Evolutionary conservation across 495 filamentous ascomycete genomes (phyloP), one percentile per base, ranked within the genome.

Genomic region (Penicillium desertorum): DNA sequence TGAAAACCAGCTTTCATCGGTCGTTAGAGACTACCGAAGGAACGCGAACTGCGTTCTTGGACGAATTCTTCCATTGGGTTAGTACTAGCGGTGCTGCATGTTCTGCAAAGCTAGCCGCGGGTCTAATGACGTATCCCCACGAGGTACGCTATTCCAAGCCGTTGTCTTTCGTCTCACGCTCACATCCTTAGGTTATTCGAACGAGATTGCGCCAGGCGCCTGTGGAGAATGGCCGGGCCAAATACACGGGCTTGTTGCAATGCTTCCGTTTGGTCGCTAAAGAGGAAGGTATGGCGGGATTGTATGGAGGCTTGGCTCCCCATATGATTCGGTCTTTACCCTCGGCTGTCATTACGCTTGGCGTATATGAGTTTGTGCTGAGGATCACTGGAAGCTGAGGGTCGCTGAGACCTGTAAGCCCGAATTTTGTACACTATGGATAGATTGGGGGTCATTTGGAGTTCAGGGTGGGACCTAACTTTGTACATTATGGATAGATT

Each of bases 301-400:
- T 96, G 51, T 96, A 96, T 64, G 91, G 91, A 54, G 92, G 91
- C 14, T 71, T 96, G 65, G 91, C 89, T 29, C 90, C 91, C 23
- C 91, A 96, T 68, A 85, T 96, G 63, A 78, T 93, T 59, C 83
- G 91, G 36, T 91, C 91, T 12, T 90, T 96, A 4, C 91, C 91
- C 5, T 91, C 88, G 49, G 91, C 91, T 12, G 88, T 88, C 50
- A 92, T 96, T 67, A 96, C 92, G 80, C 92, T 96, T 63, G 90
- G 90, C 57, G 92, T 91, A 71, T 96, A 96, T 70, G 91, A 96
- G 71, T 84, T 82, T 29, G 89, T 94, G 56, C 74, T 96, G 49
- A 82, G 83, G 41, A 58, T 87, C 71, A 60, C 68, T n/a, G 53
- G 61, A 5, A 25, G 23, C 23, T 25, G 23, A 25, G 23, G 23